Evolutionary conservation across 164 flowering plant genomes (phyloP), one percentile per base, ranked within the genome.

Genomic region (Houttuynia cordata): DNA sequence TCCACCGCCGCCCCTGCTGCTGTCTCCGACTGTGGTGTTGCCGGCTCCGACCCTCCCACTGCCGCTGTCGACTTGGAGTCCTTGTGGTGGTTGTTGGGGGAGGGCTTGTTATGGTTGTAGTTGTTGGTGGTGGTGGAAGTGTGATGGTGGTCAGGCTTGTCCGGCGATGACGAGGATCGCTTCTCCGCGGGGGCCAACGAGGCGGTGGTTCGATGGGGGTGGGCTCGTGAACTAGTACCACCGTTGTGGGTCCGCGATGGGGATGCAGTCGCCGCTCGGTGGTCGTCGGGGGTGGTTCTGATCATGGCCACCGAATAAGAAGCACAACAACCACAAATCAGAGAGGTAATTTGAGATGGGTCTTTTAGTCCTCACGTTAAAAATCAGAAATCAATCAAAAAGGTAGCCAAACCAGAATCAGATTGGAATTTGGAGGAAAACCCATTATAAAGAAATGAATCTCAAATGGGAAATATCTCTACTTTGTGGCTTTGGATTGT

Each of bases 271-370:
- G 69, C 49, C 49, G 49, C 14, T 45, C 49, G 49, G 49, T 3
- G 49, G 21, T 72, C 75, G 45, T 75, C 75, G n/a, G 51, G 19
- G 65, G 53, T 58, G 66, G 51, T 63, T 62, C 75, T 66, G 69
- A 64, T 51, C 67, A 67, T 59, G 47, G 65, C 40, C 41, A 55
- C 24, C 37, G 21, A 10, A 13, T 39, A 10, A 56, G 30, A 22
- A 23, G 39, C 34, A 23, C 24, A 22, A 23, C 58, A 56, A 56
- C 24, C 24, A 56, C 19, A 10, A 25, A 56, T 15, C 37, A 22
- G 10, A 24, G 56, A 8, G 22, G 18, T 4, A 20, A 53, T 53
- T 20, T 20, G 12, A 53, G 56, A 1, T 18, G 56, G 49, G 14
- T 8, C 9, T 4, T 10, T 12, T 17, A 8, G 17, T 17, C 17